Evolutionary conservation across 305 asterid genomes (phyloP).

Genomic region (Solanum hybrid): DNA sequence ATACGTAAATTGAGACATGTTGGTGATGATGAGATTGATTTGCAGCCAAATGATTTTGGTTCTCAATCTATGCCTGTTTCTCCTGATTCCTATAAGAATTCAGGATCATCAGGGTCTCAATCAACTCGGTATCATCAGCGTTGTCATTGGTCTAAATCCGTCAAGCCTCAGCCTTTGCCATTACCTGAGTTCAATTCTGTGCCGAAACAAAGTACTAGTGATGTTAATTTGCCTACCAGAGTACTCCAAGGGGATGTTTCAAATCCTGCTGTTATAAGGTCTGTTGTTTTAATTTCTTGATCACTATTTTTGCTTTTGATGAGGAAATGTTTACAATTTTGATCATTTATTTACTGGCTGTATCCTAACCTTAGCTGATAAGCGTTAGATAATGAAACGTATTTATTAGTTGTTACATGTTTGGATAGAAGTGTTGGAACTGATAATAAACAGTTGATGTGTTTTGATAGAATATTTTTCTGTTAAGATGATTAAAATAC

Average conservation of each 20-base stretch:
- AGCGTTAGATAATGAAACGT: neutral
- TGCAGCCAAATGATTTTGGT: neutral
- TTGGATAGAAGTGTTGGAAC: neutral
- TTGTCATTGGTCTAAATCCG: conserved; percentile 54
- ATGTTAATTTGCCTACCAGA: conserved; percentile 9
- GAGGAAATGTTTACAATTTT: neutral
- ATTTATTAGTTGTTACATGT: neutral
- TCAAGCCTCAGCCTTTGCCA: conserved; percentile 72
- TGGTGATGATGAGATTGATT: conserved; percentile 42
- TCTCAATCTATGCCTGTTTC: conserved; percentile 55
- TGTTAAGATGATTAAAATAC: neutral
- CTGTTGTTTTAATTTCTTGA: neutral
- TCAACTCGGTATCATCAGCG: conserved; percentile 9
- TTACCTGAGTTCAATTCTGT: conserved; percentile 14
- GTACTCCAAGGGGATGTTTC: conserved; percentile 14
- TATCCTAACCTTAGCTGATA: neutral
- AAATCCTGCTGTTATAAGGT: conserved; percentile 33
- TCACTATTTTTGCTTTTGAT: neutral
- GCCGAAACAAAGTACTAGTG: neutral
- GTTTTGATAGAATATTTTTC: neutral
- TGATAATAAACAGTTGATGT: neutral
- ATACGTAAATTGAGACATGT: conserved; percentile 45
- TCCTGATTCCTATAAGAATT: conserved; percentile 27
- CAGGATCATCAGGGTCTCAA: neutral
- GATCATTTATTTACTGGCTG: neutral